These are phyloP conservation scores for Striga hermonthica DNA, from an alignment of 305 asterid genomes.

Conservation along the genomic window DNA sequence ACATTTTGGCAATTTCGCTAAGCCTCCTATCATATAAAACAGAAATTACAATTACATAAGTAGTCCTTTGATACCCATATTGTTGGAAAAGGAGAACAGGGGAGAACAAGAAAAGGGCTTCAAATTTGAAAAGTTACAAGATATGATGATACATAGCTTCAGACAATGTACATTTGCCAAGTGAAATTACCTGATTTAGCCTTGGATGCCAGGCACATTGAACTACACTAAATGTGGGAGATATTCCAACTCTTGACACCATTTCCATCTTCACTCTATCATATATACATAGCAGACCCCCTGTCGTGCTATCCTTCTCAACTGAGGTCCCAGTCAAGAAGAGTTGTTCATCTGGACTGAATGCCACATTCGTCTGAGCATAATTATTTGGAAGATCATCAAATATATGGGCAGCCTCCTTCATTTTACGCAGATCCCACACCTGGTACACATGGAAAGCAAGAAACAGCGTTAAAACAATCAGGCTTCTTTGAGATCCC, in stretches of 20 bases:
- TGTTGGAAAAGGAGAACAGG: neutral
- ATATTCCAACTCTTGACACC: conserved; percentile 76
- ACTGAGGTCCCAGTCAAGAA: conserved; percentile 83
- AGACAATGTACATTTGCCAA: conserved; percentile 8
- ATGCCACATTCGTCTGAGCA: conserved; percentile 76
- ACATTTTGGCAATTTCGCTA: no score
- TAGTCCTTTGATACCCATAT: neutral
- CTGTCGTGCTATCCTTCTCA: conserved; percentile 66
- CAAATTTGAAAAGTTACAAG: conserved; percentile 15
- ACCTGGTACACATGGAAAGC: conserved; percentile 43
- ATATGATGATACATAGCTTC: no score
- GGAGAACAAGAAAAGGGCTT: neutral
- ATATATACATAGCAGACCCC: conserved; percentile 73
- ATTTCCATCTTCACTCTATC: conserved; percentile 80
- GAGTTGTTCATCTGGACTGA: conserved; percentile 86
- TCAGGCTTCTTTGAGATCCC: conserved; percentile 3
- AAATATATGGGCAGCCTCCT: conserved; percentile 62
- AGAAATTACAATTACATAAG: neutral
- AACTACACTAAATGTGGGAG: conserved; percentile 79
- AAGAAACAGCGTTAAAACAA: conserved; percentile 19
- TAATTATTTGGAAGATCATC: conserved; percentile 80
- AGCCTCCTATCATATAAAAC: neutral
- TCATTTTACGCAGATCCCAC: conserved; percentile 87
- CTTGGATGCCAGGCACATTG: conserved; percentile 94
- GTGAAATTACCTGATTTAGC: conserved; percentile 66